Conservation (phyloP, 352 stramenopile genomes). For the Paralagenidium karlingii region DNA sequence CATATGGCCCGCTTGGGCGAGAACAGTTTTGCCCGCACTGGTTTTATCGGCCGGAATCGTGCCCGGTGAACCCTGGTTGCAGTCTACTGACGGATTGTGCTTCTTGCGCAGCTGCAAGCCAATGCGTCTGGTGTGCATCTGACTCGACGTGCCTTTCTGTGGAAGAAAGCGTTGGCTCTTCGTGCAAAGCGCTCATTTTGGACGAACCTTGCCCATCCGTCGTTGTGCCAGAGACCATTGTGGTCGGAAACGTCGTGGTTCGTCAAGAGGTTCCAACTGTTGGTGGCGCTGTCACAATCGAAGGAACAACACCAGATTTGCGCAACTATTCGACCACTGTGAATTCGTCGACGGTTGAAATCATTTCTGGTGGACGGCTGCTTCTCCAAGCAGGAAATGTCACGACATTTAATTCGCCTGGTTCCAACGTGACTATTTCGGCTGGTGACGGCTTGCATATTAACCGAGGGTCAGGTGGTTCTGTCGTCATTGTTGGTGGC, state of each 20-base stretch:
- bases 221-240: slow-evolving; percentile 48
- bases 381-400: slow-evolving; percentile 46
- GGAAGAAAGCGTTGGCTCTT: slow-evolving; percentile 66
- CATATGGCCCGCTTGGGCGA: slow-evolving; percentile 23
- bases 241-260: slow-evolving; percentile 39
- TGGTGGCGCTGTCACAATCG: slow-evolving; percentile 17
- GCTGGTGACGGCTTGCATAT: slow-evolving; percentile 59
- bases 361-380: slow-evolving; percentile 40
- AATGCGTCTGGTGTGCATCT: slow-evolving; percentile 87
- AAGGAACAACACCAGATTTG: slow-evolving; percentile 18
- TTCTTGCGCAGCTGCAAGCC: slow-evolving; percentile 32
- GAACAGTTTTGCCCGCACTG: slow-evolving; percentile 39
- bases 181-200: slow-evolving; percentile 77
- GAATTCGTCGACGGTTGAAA: slow-evolving; percentile 18
- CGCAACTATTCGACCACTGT: slow-evolving; percentile 23
- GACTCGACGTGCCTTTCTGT: slow-evolving; percentile 71
- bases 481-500: slow-evolving; percentile 56
- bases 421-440: slow-evolving; percentile 28
- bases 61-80: slow-evolving; percentile 56
- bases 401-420: slow-evolving; percentile 53
- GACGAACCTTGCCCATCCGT: slow-evolving; percentile 71
- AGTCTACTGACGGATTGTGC: slow-evolving; percentile 35
- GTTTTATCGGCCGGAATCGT: slow-evolving; percentile 41
- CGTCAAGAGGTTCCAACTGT: slow-evolving; percentile 27
- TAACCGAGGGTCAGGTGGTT: slow-evolving; percentile 68